These are phyloP conservation scores for Neurospora sp. DNA, from an alignment of 495 filamentous ascomycete species.

Conservation along the genomic window DNA sequence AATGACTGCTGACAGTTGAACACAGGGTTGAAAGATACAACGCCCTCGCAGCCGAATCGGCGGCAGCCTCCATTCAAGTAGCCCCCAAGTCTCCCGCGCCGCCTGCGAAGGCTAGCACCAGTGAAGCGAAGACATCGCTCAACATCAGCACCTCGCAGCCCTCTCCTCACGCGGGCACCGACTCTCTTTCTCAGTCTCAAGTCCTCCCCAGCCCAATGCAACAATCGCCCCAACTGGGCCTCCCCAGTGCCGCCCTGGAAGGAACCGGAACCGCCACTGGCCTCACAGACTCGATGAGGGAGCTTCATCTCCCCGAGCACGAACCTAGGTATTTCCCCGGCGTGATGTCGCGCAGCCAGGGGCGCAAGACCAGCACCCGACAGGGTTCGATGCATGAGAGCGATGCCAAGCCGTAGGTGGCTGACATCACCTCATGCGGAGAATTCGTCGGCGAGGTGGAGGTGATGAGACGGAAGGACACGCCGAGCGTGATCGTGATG, in stretches of 20 bases:
- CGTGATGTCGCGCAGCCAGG: conserved; percentile 49
- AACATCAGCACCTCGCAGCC: background rate
- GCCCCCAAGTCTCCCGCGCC: conserved; percentile 17
- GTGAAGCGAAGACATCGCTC: conserved; percentile 4
- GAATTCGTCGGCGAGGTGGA: background rate
- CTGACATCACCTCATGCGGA: background rate
- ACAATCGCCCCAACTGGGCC: conserved; percentile 5
- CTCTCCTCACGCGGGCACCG: background rate
- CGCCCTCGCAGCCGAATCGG: conserved; percentile 4
- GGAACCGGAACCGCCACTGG: background rate
- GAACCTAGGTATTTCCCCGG: conserved; percentile 67
- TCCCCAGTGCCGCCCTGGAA: background rate
- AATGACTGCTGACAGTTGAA: background rate
- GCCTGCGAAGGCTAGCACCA: conserved; percentile 16
- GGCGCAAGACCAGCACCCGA: conserved; percentile 36
- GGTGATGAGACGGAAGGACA: background rate
- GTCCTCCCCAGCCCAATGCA: conserved; percentile 9
- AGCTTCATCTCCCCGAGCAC: conserved; percentile 38
- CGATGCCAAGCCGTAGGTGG: conserved; percentile 12
- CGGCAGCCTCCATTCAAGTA: background rate
- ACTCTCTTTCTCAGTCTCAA: conserved; percentile 9
- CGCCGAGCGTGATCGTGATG: background rate
- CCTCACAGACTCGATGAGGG: conserved; percentile 11
- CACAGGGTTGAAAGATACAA: conserved; percentile 23
- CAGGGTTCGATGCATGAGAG: conserved; percentile 29